Evolutionary conservation across 768 basidiomycete genomes (phyloP).

Genomic region (Auricularia cornea): DNA sequence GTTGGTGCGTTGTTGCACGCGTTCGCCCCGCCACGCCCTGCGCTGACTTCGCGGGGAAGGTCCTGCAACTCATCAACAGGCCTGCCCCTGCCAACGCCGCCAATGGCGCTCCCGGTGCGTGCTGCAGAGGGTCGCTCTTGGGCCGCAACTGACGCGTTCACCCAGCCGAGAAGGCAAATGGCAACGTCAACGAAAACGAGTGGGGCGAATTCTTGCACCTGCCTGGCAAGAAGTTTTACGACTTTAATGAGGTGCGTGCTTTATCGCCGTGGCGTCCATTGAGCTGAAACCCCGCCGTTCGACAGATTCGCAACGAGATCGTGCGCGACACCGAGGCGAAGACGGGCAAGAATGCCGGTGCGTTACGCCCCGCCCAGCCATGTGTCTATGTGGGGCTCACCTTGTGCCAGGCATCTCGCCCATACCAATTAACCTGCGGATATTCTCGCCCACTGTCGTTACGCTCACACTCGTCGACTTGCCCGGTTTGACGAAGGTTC

Average conservation of each 20-base stretch:
- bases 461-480: conserved; percentile 97
- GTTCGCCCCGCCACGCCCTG: background rate
- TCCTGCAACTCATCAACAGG: conserved; percentile 91
- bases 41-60: conserved; percentile 37
- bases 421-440: conserved; percentile 92
- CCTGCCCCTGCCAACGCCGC: conserved; percentile 38
- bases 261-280: background rate
- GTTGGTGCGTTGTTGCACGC: conserved; percentile 46
- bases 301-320: conserved; percentile 91
- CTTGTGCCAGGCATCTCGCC: conserved; percentile 79
- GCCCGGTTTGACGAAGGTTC: conserved; percentile 91
- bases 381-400: background rate
- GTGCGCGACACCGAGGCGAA: conserved; percentile 95
- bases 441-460: conserved; percentile 94
- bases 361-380: conserved; percentile 7
- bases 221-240: conserved; percentile 95
- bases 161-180: conserved; percentile 30
- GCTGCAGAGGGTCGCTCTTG: background rate
- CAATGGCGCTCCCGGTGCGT: conserved; percentile 40
- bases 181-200: conserved; percentile 83
- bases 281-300: background rate
- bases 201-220: conserved; percentile 99
- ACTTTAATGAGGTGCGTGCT: conserved; percentile 50
- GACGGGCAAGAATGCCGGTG: conserved; percentile 89
- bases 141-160: background rate